Evolutionary conservation across 2,329 filamentous ascomycete species (phyloP), one percentile per base, ranked within the genome.

Genomic region (Acarospora socialis): DNA sequence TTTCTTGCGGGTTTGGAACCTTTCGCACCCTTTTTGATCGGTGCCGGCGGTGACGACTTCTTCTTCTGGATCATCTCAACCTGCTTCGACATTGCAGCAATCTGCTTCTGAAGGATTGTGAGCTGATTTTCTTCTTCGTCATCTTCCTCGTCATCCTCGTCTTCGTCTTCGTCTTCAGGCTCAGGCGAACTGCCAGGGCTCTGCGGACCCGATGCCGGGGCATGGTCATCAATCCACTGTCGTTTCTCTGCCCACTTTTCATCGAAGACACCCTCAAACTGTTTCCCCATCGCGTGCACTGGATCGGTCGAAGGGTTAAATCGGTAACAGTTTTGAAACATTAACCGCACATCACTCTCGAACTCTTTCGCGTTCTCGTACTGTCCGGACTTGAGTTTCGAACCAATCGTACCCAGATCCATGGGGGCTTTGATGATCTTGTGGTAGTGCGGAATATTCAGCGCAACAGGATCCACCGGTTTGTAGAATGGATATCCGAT

Each of bases 371-470:
- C 68, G 35, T 68, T 82, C 43, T 73, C 69, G 49, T 95, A 95
- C 34, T 83, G 72, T 16, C 84, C 83, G 8, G 65, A 65, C 44
- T 77, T 73, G 23, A 94, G 65, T 56, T 92, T 92, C 24, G 67
- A 66, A 21, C 70, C 65, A 49, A 93, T 79, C n/a, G 82, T 93
- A 10, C 69, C 66, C 30, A 94, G 65, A 53, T 98, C 87, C 87
- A 95, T 98, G 0, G 90, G 90, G 52, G 86, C 83, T 64, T 93
- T 95, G 59, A 98, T 84, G 39, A 95, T 65, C 47, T 79, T 83
- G 53, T 90, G 82, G 52, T 98, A 98, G 15, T 79, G 77, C 1
- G 90, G 90, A 37, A 95, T 94, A 51, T 87, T 84, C 33, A 95
- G 63, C 1, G 86, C 87, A 21, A 95, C 86, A 0, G 90, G 84